A percentile compares a stretch with the other conserved stretches of the same genome.
phyloP scores from a whole-genome alignment of 768 basidiomycete species.

The Pilatotrama ljubarskyi region DNA sequence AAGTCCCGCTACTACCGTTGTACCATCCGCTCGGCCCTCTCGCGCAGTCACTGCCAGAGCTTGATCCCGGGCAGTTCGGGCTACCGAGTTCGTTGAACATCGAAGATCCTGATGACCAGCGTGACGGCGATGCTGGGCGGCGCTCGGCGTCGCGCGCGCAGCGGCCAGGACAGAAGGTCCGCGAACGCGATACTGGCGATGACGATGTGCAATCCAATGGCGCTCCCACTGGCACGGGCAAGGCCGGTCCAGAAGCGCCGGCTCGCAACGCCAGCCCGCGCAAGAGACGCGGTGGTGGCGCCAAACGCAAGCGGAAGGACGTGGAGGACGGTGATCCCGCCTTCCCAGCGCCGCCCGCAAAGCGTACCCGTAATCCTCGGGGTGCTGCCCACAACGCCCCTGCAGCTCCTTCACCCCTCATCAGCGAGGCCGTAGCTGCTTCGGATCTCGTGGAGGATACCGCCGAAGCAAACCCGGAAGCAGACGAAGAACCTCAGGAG shows the following conservation, averaged over 20 bases:
- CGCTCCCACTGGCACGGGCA: constrained; percentile 27
- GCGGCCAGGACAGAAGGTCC: constrained; percentile 49
- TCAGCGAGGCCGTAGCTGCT: constrained; percentile 41
- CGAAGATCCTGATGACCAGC: constrained; percentile 29
- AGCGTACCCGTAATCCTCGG: constrained; percentile 58
- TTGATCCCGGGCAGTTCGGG: constrained; percentile 59
- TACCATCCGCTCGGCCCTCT: constrained; percentile 68
- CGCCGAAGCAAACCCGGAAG: constrained; percentile 26
- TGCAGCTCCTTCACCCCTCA: constrained; percentile 27
- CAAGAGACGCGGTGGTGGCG: constrained; percentile 47
- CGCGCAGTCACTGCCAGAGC: constrained; percentile 64
- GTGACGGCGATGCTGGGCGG: constrained; percentile 42
- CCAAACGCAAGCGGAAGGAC: constrained; percentile 60
- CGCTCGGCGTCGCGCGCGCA: constrained; percentile 48
- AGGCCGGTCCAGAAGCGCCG: constrained; percentile 32
- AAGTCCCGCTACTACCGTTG: constrained; percentile 45
- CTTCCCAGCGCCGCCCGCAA: constrained; percentile 59
- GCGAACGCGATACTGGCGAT: constrained; percentile 42
- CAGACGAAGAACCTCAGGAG: constrained; percentile 38
- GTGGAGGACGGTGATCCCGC: constrained; percentile 61
- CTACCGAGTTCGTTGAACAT: constrained; percentile 46
- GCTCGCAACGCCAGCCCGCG: constrained; percentile 43
- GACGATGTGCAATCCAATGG: constrained; percentile 30
- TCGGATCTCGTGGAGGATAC: constrained; percentile 34
- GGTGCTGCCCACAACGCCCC: constrained; percentile 31